phyloP scores from a whole-genome alignment of 306 rosid genomes.

The Vicia villosa region DNA sequence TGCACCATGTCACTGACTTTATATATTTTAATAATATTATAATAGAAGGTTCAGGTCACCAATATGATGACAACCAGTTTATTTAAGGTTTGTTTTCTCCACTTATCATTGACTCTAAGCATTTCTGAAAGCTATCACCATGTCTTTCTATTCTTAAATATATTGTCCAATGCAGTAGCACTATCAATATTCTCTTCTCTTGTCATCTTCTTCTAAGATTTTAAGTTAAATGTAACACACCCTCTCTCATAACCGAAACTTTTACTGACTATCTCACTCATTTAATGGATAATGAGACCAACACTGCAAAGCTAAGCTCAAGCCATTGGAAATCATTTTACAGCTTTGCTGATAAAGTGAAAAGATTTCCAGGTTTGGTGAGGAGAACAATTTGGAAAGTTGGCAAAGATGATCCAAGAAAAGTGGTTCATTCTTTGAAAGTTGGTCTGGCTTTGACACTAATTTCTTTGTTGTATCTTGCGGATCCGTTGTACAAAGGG shows the following conservation, averaged over 20 bases:
- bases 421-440: constrained; percentile 79
- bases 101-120: constrained; percentile 9
- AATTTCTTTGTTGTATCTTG: constrained; percentile 71
- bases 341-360: constrained; percentile 42
- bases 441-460: constrained; percentile 78
- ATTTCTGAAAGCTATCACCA: constrained; percentile 4
- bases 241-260: constrained; percentile 1
- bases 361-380: constrained; percentile 41
- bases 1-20: constrained; percentile 12
- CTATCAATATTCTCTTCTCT: not conserved
- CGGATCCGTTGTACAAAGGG: constrained; percentile 68
- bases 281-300: constrained; percentile 39
- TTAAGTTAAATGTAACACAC: not conserved
- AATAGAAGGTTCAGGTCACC: constrained; percentile 21
- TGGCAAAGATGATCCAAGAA: constrained; percentile 76
- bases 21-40: not conserved
- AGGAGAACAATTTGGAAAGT: constrained; percentile 59
- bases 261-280: constrained; percentile 2
- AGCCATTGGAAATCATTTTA: constrained; percentile 36
- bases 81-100: not conserved
- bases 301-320: constrained; percentile 19
- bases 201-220: constrained; percentile 30
- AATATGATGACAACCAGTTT: constrained; percentile 6
- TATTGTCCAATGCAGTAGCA: not conserved
- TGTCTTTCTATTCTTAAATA: constrained; percentile 11